Percentiles rank a stretch among this genome's conserved stretches.
These are phyloP conservation scores for Candida sp. DNA, from an alignment of 1,139 yeast genomes.

Conservation along the genomic window DNA sequence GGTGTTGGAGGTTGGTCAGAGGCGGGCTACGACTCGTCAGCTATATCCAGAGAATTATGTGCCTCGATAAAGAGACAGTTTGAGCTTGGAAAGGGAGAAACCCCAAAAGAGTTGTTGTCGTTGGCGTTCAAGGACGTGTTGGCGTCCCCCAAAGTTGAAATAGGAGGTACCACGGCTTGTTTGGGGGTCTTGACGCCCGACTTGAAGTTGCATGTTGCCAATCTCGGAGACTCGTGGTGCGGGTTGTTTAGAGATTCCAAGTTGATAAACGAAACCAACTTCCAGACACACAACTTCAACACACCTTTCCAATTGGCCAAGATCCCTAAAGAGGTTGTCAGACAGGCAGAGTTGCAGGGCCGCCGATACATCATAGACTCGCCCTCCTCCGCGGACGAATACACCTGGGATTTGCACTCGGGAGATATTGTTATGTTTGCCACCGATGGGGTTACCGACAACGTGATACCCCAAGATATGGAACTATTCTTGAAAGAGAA, in stretches of 20 bases:
- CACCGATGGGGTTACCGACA: conserved; percentile 95
- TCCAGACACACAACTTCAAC: conserved; percentile 89
- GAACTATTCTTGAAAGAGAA: conserved; percentile 61
- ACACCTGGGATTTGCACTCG: conserved; percentile 54
- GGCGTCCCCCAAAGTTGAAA: conserved; percentile 65
- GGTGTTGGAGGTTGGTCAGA: conserved; percentile 99
- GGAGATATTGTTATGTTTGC: conserved; percentile 85
- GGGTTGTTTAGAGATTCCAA: conserved; percentile 76
- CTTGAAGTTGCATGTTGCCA: conserved; percentile 63
- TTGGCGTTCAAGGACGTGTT: conserved; percentile 59
- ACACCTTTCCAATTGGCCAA: conserved; percentile 92
- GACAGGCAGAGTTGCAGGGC: conserved; percentile 59
- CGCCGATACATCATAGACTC: conserved; percentile 63
- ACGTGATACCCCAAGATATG: conserved; percentile 76
- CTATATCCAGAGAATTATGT: conserved; percentile 75
- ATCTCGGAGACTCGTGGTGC: conserved; percentile 96
- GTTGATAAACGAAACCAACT: conserved; percentile 67
- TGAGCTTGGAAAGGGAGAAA: conserved; percentile 18
- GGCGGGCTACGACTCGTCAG: conserved; percentile 88
- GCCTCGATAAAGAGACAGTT: conserved; percentile 35
- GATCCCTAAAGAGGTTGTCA: conserved; percentile 66
- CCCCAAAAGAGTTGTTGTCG: conserved; percentile 56
- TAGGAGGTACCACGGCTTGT: conserved; percentile 97
- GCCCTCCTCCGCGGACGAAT: conserved; percentile 56
- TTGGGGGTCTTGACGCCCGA: conserved; percentile 71